Evolutionary conservation across 176 grass and related monocot species (phyloP).

Genomic region (Ananas comosus): DNA sequence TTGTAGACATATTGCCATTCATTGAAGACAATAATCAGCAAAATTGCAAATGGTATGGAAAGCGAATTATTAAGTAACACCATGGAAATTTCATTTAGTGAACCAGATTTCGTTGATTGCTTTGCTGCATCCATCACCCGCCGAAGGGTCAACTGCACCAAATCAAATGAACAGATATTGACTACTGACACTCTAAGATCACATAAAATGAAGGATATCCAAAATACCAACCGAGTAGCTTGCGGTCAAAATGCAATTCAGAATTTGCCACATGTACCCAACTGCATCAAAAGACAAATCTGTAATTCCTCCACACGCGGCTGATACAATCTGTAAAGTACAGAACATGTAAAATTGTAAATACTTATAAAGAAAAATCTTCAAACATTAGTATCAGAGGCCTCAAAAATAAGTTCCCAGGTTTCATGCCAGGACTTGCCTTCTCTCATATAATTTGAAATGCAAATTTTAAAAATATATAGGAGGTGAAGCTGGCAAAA

Average conservation of each 20-base stretch:
- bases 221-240: conserved; percentile 49
- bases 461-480: no score
- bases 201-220: conserved; percentile 14
- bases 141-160: conserved; percentile 41
- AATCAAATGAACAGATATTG: no score
- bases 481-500: no score
- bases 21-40: conserved; percentile 59
- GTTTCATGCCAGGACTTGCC: no score
- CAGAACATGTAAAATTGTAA: neutral
- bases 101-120: conserved; percentile 69
- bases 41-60: conserved; percentile 63
- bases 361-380: neutral
- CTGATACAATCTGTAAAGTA: conserved; percentile 56
- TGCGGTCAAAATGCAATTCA: conserved; percentile 85
- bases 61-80: conserved; percentile 81
- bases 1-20: conserved; percentile 81
- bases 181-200: neutral
- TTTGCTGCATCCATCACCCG: conserved; percentile 73
- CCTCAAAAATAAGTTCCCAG: neutral
- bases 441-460: no score
- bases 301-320: conserved; percentile 59
- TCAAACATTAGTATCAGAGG: neutral
- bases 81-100: conserved; percentile 88
- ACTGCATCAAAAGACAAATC: conserved; percentile 67
- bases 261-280: conserved; percentile 73